A percentile compares a stretch with the other conserved stretches of the same genome.
phyloP scores from a whole-genome alignment of 73 alveolate genomes.

The Effrenium voratum region DNA sequence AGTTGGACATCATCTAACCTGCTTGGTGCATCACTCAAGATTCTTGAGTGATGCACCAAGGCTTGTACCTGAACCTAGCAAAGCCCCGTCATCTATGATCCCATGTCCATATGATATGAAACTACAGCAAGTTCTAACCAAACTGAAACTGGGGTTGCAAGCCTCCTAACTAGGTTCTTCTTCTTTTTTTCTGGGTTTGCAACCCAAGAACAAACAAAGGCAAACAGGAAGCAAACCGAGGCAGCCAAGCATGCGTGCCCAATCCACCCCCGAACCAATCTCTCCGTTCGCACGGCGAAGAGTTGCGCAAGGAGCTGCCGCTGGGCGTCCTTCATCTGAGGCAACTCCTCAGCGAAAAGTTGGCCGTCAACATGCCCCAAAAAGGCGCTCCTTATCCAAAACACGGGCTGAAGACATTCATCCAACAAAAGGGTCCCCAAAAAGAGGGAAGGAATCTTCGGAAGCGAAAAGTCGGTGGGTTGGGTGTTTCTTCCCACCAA shows the following conservation, averaged over 20 bases:
- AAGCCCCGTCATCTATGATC: no score
- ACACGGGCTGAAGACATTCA: background rate
- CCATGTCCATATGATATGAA: no score
- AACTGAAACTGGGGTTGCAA: no score
- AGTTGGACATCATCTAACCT: no score
- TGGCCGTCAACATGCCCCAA: background rate
- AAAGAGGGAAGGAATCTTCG: background rate
- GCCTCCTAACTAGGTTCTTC: background rate
- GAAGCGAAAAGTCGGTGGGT: no score
- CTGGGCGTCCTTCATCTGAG: background rate
- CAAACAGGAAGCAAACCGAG: background rate
- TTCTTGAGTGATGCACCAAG: no score
- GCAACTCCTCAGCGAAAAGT: constrained; percentile 13
- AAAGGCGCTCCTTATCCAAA: background rate
- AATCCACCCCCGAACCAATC: no score
- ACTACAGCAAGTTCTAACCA: no score
- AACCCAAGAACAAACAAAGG: background rate
- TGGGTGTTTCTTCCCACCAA: no score
- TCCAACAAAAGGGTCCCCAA: background rate
- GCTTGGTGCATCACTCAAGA: no score
- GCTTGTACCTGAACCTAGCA: no score
- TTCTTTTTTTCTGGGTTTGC: background rate
- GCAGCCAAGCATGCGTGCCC: background rate
- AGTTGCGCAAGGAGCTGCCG: constrained; percentile 14
- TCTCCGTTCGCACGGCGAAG: constrained; percentile 38